Evolutionary conservation across 306 rosid genomes (phyloP), one percentile per base, ranked within the genome.

Genomic region (Cucurbita ficifolia): DNA sequence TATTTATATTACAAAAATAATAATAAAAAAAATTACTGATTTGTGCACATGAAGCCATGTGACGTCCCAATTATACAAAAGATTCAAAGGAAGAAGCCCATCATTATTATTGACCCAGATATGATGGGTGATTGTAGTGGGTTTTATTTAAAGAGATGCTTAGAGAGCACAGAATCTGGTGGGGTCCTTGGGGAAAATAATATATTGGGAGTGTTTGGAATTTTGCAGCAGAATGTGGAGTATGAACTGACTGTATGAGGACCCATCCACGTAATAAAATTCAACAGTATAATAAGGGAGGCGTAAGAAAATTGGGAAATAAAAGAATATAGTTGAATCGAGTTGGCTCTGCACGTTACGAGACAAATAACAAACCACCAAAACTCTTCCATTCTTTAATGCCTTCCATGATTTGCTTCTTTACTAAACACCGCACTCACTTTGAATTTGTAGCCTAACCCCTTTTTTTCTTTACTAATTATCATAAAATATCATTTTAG

Each of bases 281-380:
- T 36, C 46, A 61, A 36, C 24, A 17, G 18, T 40, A 64, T 40
- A 64, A 64, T 42, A 64, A 64, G 4, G 18, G 11, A 8, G 14
- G 70, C n/a, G 7, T n/a, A 10, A 10, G 50, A 61, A 64, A 39
- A n/a, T 42, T 64, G 17, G 51, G 51, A 64, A 64, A 17, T 43
- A 19, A 67, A 43, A 67, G 53, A 67, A 43, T 21, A 65, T 21
- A 1, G 70, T 43, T 11, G 54, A 43, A 43, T 67, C 72, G 72
- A 45, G 72, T 67, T 67, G 72, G 54, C 72, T 43, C 39, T 43
- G 39, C 72, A 67, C 72, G 72, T 67, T 67, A 67, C 5, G 13
- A 45, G 72, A 67, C 72, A 67, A 67, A 67, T 2, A 45, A 45
- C 54, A 45, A 67, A 67, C 6, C 72, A 42, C 54, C 51, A 64